A percentile compares a stretch with the other conserved stretches of the same genome.
These are phyloP conservation scores for Diaporthe sp. DNA, from an alignment of 2,329 filamentous ascomycete species.

Conservation along the genomic window DNA sequence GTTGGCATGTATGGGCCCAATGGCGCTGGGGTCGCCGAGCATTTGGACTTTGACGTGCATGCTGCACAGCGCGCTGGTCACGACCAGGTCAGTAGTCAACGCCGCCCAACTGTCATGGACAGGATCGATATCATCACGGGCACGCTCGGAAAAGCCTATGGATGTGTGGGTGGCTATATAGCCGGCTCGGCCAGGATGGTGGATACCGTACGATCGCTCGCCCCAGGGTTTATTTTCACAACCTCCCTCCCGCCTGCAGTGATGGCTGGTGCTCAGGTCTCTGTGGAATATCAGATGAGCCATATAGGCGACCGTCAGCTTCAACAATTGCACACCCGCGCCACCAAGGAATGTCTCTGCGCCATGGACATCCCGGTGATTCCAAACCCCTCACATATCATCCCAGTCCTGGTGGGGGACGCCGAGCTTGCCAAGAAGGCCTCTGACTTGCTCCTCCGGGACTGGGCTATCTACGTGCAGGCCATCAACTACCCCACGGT, in stretches of 20 bases:
- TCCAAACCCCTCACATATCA: conserved; percentile 96
- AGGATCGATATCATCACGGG: conserved; percentile 98
- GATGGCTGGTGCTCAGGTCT: conserved; percentile 92
- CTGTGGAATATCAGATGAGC: conserved; percentile 92
- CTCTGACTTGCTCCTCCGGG: conserved; percentile 89
- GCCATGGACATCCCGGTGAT: conserved; percentile 89
- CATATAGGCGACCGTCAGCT: conserved; percentile 89
- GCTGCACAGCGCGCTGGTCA: no score
- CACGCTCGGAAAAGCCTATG: conserved; percentile 97
- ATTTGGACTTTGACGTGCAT: conserved; percentile 93
- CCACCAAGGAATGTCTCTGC: conserved; percentile 86
- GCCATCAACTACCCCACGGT: conserved; percentile 99
- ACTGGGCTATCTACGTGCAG: conserved; percentile 96
- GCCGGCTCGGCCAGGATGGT: conserved; percentile 88
- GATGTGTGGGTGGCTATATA: conserved; percentile 97
- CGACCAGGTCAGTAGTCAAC: conserved; percentile 71
- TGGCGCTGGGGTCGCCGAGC: conserved; percentile 95
- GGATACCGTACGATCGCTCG: conserved; percentile 92
- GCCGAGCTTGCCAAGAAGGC: conserved; percentile 93
- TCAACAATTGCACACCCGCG: conserved; percentile 95
- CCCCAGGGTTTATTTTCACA: conserved; percentile 98
- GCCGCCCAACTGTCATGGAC: conserved; percentile 89
- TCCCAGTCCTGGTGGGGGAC: conserved; percentile 93
- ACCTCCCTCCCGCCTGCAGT: conserved; percentile 95
- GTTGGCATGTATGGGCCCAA: conserved; percentile 99